Evolutionary conservation across 768 basidiomycete genomes (phyloP).

Genomic region (Aureoboletus auriporus): DNA sequence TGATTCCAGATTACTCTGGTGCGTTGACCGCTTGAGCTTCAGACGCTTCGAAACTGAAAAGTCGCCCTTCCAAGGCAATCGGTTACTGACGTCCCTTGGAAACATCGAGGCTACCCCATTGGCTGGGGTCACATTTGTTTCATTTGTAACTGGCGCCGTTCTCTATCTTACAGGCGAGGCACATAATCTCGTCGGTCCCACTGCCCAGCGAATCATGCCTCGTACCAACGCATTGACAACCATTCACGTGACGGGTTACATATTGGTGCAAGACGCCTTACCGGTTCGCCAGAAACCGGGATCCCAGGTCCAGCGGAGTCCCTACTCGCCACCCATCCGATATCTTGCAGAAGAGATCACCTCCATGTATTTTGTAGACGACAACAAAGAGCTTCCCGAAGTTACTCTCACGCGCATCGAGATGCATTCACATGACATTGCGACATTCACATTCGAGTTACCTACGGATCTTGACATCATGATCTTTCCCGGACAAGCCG

Average conservation of each 20-base stretch:
- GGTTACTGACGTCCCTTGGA: conserved; percentile 58
- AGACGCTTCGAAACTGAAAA: not conserved
- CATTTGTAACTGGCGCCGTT: conserved; percentile 52
- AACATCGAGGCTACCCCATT: conserved; percentile 58
- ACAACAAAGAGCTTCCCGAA: conserved; percentile 16
- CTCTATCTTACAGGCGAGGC: conserved; percentile 64
- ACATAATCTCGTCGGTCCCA: conserved; percentile 41
- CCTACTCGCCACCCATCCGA: conserved; percentile 60
- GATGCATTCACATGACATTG: conserved; percentile 45
- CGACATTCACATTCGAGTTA: conserved; percentile 50
- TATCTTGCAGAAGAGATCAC: conserved; percentile 47
- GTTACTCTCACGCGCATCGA: conserved; percentile 34
- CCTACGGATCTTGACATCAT: conserved; percentile 30
- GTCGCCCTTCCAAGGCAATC: conserved; percentile 42
- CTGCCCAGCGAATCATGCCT: conserved; percentile 50
- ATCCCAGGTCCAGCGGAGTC: conserved; percentile 33
- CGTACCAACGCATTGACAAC: conserved; percentile 49
- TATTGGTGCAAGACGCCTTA: conserved; percentile 49
- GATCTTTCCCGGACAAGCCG: conserved; percentile 44
- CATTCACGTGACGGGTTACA: conserved; percentile 48
- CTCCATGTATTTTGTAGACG: conserved; percentile 27
- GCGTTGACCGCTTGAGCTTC: not conserved
- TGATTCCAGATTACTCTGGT: conserved; percentile 63
- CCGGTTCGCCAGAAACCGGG: conserved; percentile 47
- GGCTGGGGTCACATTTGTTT: conserved; percentile 53